Base-by-base conservation (phyloP, 805 yeast species). In the Yarrowia deformans region DNA sequence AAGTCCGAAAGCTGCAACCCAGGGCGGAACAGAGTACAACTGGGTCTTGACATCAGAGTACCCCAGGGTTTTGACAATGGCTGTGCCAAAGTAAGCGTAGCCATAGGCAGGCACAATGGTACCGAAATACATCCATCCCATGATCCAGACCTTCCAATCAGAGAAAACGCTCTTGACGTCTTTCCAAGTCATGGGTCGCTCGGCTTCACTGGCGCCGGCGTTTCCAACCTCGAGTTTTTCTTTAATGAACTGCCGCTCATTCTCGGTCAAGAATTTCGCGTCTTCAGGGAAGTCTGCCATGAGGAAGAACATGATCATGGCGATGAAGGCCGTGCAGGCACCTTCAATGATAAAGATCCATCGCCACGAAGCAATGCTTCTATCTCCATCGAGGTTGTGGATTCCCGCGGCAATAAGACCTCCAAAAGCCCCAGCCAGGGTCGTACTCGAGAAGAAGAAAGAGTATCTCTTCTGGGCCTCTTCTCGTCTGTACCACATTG, bases 21-120 rank as follows among this genome's bases (percentile, higher is more conserved):
- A 92, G 18, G 97, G 96, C 73, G 91, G 93, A 63, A 92, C 90
- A 0, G 97, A 89, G 79, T 88, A 88, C 68, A 89, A 85, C 78
- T 92, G 92, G 13, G 96, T 94, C 69, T 84, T 81, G 73, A 87
- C 89, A 2, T 91, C 88, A 1, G 91, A 83, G 80, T 88, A 83
- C 16, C 90, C 89, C 79, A 89, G 80, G 48, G 84, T 78, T 67
- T 80, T 80, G 74, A 89, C 87, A 75, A 89, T 89, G 32, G 89
- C 81, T 52, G 91, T 87, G 16, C 92, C 88, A 76, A 89, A 89
- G 77, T 85, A 88, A 10, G 93, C 92, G 74, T 88, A 88, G 52
- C 91, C 89, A 73, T 89, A 89, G 23, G 91, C 83, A 18, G 92
- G 91, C 70, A 89, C 84, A 73, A 89, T 84, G 68, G 85, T 79